A percentile compares a stretch with the other conserved stretches of the same genome.
Evolutionary conservation across 2,329 filamentous ascomycete genomes (phyloP).

Genomic region (Diaporthe australafricana): DNA sequence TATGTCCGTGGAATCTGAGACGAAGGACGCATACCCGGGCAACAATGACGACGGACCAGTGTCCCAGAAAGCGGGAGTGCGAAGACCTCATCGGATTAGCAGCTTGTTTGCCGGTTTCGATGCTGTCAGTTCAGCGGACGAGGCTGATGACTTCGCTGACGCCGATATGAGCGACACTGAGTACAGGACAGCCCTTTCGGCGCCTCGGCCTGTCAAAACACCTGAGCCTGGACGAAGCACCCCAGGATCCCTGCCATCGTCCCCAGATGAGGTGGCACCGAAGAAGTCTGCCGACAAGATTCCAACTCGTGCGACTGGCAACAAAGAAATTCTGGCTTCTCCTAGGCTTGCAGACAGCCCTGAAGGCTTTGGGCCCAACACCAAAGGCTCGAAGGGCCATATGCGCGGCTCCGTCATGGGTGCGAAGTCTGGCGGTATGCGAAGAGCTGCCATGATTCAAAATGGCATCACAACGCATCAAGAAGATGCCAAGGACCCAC

Average conservation of each 20-base stretch:
- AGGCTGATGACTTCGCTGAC: conserved; percentile 72
- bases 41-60: conserved; percentile 86
- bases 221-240: conserved; percentile 31
- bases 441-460: conserved; percentile 83
- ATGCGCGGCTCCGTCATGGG: conserved; percentile 47
- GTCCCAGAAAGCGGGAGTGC: conserved; percentile 70
- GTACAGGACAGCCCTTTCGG: conserved; percentile 73
- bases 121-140: conserved; percentile 72
- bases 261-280: conserved; percentile 55
- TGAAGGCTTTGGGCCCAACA: conserved; percentile 40
- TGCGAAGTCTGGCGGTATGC: conserved; percentile 72
- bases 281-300: conserved; percentile 42
- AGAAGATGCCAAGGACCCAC: conserved; percentile 73
- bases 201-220: conserved; percentile 61
- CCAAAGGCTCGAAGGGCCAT: conserved; percentile 40
- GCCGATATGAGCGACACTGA: conserved; percentile 74
- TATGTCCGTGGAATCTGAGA: conserved; percentile 50
- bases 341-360: conserved; percentile 50
- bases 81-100: conserved; percentile 80
- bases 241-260: conserved; percentile 44
- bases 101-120: conserved; percentile 91
- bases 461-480: conserved; percentile 79
- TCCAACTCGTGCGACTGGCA: conserved; percentile 48
- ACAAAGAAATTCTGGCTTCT: conserved; percentile 59
- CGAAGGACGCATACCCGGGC: conserved; percentile 77